A percentile compares a stretch with the other conserved stretches of the same genome.
Evolutionary conservation across 1,284 basidiomycete species (phyloP).

Genomic region (Mycosarcoma maydis): DNA sequence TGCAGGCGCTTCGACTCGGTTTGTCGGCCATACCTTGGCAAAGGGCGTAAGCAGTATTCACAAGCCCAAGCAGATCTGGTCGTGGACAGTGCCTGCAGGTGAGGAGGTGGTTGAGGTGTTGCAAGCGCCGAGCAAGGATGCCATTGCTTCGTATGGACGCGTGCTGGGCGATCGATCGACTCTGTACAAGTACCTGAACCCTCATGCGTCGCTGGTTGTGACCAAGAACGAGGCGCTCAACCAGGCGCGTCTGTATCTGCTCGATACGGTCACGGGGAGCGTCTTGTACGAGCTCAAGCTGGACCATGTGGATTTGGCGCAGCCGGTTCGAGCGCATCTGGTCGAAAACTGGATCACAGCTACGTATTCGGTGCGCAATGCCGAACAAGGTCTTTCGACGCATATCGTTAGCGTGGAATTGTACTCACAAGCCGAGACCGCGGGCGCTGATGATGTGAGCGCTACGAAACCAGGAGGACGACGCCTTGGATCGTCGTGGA

Average conservation of each 20-base stretch:
- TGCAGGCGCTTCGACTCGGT: conserved; percentile 6
- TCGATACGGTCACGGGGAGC: conserved; percentile 82
- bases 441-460: conserved; percentile 73
- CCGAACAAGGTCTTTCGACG: conserved; percentile 67
- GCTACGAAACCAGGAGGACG: conserved; percentile 3
- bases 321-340: conserved; percentile 74
- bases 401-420: conserved; percentile 78
- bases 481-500: conserved; percentile 23
- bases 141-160: conserved; percentile 71
- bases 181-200: conserved; percentile 93
- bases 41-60: conserved; percentile 35
- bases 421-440: conserved; percentile 76
- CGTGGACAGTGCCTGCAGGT: conserved; percentile 39
- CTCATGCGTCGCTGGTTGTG: conserved; percentile 76
- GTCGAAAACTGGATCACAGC: conserved; percentile 95
- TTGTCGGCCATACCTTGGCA: conserved; percentile 45
- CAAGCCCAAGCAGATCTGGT: conserved; percentile 47
- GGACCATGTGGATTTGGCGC: conserved; percentile 61
- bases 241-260: conserved; percentile 73
- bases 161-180: conserved; percentile 87
- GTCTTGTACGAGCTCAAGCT: conserved; percentile 70
- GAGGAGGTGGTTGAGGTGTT: conserved; percentile 45
- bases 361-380: conserved; percentile 73
- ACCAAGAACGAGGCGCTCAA: conserved; percentile 67
- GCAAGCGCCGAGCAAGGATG: conserved; percentile 17